Conservation (phyloP, 1,284 basidiomycete genomes). For the Dichomitus squalens region DNA sequence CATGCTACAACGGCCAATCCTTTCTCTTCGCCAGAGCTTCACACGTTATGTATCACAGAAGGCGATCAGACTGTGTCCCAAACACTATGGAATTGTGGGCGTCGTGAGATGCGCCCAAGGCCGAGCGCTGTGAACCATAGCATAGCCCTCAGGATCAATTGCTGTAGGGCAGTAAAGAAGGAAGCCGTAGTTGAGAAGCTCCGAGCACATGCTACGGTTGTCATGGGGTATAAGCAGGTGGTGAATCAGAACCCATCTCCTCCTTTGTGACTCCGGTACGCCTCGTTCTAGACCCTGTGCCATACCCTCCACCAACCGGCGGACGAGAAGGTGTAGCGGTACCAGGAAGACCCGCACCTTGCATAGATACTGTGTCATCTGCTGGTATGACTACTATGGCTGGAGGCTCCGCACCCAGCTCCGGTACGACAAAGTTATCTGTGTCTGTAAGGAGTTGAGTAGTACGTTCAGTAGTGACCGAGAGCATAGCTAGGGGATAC, state of each 20-base stretch:
- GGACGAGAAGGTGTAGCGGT: too few species aligned
- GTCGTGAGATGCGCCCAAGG: background rate
- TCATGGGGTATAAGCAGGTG: background rate
- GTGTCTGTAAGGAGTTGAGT: background rate
- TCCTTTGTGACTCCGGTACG: background rate
- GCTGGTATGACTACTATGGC: background rate
- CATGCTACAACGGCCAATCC: too few species aligned
- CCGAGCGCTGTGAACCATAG: background rate
- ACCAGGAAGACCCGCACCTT: background rate
- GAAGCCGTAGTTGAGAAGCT: background rate
- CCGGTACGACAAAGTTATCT: background rate
- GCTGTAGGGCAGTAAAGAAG: background rate
- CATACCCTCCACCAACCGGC: too few species aligned
- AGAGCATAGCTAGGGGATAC: background rate
- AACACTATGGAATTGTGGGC: too few species aligned
- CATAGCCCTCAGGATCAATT: background rate
- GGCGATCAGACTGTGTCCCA: too few species aligned
- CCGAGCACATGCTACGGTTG: background rate
- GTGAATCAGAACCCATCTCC: background rate
- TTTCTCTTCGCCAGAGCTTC: too few species aligned
- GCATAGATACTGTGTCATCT: background rate
- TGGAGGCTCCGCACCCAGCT: background rate
- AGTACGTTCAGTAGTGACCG: background rate
- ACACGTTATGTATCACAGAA: too few species aligned
- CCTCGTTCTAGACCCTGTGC: too few species aligned